Conservation (phyloP, 2,329 filamentous ascomycete genomes). For the Periglandula ipomoeae region DNA sequence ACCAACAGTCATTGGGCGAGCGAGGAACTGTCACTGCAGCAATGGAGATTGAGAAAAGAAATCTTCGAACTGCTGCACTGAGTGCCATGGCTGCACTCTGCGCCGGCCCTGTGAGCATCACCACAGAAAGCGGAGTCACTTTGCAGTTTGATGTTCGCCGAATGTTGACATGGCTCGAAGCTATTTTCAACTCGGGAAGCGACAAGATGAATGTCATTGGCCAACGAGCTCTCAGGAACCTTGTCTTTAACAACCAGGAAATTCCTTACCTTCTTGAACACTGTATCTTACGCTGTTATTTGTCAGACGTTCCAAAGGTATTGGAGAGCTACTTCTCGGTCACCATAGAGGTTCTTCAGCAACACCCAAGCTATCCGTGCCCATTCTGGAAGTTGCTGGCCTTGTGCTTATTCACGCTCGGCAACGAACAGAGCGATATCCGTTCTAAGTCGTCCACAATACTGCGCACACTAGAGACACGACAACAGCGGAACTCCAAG, state of each 20-base stretch:
- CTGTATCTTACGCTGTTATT: constrained; percentile 85
- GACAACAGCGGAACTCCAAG: constrained; percentile 71
- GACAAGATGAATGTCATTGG: constrained; percentile 90
- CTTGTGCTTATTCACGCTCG: constrained; percentile 82
- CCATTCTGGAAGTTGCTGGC: constrained; percentile 88
- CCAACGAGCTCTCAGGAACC: constrained; percentile 75
- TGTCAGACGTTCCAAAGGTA: constrained; percentile 70
- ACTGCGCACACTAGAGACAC: constrained; percentile 71
- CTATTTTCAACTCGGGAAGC: constrained; percentile 85
- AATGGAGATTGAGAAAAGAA: constrained; percentile 95
- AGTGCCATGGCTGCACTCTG: constrained; percentile 95
- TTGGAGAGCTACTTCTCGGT: constrained; percentile 94
- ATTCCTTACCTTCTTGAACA: constrained; percentile 79
- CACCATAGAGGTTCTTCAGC: constrained; percentile 75
- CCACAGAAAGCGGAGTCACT: constrained; percentile 76
- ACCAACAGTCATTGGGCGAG: constrained; percentile 68
- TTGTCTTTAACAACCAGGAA: constrained; percentile 85
- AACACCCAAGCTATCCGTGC: constrained; percentile 71
- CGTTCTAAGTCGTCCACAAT: constrained; percentile 79
- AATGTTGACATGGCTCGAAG: constrained; percentile 91
- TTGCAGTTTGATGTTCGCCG: constrained; percentile 87
- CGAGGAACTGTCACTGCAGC: constrained; percentile 73
- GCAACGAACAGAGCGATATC: constrained; percentile 83
- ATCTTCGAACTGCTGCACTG: constrained; percentile 79
- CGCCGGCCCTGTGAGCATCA: constrained; percentile 74